Evolutionary conservation across 2,329 filamentous ascomycete genomes (phyloP), one percentile per base, ranked within the genome.

Genomic region (Diaporthe longicolla): DNA sequence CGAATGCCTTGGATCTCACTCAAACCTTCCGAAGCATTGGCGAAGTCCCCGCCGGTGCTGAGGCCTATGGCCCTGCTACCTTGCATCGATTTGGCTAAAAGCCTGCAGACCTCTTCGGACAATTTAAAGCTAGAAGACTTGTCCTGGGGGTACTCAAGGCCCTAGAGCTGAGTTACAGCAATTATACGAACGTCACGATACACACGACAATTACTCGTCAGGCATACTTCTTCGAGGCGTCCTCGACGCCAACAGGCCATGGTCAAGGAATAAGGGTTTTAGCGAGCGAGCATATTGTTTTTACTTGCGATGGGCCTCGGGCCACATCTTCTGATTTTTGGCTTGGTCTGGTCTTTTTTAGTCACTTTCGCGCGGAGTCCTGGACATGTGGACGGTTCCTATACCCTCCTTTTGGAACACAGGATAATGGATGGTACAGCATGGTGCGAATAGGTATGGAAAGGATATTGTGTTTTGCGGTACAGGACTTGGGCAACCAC

Each of bases 1-100:
- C 72, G 35, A 70, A 65, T 13, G 69, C 74, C 4, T 40, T 75
- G 48, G 74, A 75, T 54, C 74, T 75, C 7, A 75, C 74, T 4
- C 74, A 75, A 29, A 72, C 74, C 15, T 75, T 75, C 40, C 72
- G 74, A 45, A 71, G 74, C 72, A 75, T 75, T 37, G 74, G 74
- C 48, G 74, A 75, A 45, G 57, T 73, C 15, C 74, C 72, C 11
- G 21, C 65, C 6, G 69, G 74, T 63, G 24, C 73, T 35, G 74
- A 75, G 26, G 54, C 74, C 1, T 74, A 74, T 32, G 74, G 72
- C 5, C 72, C 74, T 57, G 68, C 74, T 5, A 75, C 74, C 15
- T 50, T 75, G 11, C 74, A 74, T 70, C 74, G 63, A 24, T 75
- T 71, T 69, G 74, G 72, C 35, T 75, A 75, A 71, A 57, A 37